Percentiles rank a stretch among this genome's conserved stretches.
These are phyloP conservation scores for Rubus idaeus DNA, from an alignment of 306 rosid genomes.

Conservation along the genomic window DNA sequence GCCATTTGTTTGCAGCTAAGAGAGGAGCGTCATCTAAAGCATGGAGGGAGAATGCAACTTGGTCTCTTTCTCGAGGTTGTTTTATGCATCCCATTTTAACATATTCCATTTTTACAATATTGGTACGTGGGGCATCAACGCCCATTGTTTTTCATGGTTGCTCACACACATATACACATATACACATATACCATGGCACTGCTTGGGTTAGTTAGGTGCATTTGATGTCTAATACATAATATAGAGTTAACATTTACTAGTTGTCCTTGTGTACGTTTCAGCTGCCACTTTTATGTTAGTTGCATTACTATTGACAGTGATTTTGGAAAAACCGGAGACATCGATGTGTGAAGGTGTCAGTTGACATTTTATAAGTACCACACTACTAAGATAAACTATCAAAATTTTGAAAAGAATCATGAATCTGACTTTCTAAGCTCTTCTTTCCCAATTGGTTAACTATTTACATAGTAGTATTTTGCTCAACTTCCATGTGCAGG, in stretches of 20 bases:
- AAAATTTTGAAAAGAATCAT: background rate
- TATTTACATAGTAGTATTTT: background rate
- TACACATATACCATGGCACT: background rate
- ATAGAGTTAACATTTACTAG: background rate
- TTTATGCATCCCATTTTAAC: constrained; percentile 5
- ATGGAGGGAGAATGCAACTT: constrained; percentile 96
- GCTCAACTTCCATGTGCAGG: constrained; percentile 41
- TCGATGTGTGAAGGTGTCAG: background rate
- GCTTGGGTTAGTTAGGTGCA: background rate
- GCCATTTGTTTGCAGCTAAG: constrained; percentile 57
- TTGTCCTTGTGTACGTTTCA: background rate
- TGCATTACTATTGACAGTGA: background rate
- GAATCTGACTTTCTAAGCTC: background rate
- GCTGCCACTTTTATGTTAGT: background rate
- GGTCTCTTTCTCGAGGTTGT: constrained; percentile 96
- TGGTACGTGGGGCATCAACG: background rate
- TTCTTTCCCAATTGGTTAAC: too few species aligned
- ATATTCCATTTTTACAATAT: background rate
- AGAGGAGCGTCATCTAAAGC: constrained; percentile 98
- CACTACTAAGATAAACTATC: background rate
- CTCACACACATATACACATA: background rate
- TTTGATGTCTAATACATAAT: background rate
- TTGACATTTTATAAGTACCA: background rate
- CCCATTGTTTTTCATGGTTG: background rate
- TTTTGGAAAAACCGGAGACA: background rate